A percentile compares a stretch with the other conserved stretches of the same genome.
These are phyloP conservation scores for Selaginella moellendorffii DNA, from an alignment of 75 land plant genomes.

Conservation along the genomic window DNA sequence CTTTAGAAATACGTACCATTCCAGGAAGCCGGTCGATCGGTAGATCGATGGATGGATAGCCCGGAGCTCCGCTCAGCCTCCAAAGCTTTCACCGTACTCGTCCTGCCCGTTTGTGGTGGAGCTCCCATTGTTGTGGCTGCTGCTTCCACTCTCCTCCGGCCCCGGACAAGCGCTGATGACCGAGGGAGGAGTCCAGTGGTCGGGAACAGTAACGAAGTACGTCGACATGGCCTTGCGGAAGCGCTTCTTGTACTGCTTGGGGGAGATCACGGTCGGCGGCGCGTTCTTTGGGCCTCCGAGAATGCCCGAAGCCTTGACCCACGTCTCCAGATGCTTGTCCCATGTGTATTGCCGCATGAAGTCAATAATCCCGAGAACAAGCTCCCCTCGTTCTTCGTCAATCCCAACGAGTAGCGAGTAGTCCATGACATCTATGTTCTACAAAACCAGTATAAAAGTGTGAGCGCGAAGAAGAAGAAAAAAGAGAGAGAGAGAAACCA, in stretches of 20 bases:
- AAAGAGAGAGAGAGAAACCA: neutral
- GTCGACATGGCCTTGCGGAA: slow-evolving; percentile 95
- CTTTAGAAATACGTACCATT: no score
- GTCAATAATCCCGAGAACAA: slow-evolving; percentile 92
- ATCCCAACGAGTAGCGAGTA: slow-evolving; percentile 87
- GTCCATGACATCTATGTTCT: slow-evolving; percentile 86
- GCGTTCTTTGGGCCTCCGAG: slow-evolving; percentile 91
- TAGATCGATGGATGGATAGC: no score
- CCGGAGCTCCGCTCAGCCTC: no score
- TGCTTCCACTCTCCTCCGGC: neutral
- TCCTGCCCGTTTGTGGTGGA: neutral
- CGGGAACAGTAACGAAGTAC: slow-evolving; percentile 79
- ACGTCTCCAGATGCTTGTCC: slow-evolving; percentile 96
- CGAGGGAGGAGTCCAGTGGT: slow-evolving; percentile 55
- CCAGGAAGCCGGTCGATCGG: no score
- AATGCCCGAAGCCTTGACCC: slow-evolving; percentile 96
- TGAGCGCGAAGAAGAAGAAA: neutral
- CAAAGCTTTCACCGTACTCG: neutral
- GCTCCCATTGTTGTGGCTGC: no score
- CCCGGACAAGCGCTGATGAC: neutral
- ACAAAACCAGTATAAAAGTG: slow-evolving; percentile 13
- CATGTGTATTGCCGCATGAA: slow-evolving; percentile 96
- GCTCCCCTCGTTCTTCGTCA: slow-evolving; percentile 60
- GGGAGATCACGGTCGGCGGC: slow-evolving; percentile 86
- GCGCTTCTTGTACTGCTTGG: slow-evolving; percentile 78